Base-by-base conservation (phyloP, 306 rosid genomes). In the Lithocarpus polystachyus region DNA sequence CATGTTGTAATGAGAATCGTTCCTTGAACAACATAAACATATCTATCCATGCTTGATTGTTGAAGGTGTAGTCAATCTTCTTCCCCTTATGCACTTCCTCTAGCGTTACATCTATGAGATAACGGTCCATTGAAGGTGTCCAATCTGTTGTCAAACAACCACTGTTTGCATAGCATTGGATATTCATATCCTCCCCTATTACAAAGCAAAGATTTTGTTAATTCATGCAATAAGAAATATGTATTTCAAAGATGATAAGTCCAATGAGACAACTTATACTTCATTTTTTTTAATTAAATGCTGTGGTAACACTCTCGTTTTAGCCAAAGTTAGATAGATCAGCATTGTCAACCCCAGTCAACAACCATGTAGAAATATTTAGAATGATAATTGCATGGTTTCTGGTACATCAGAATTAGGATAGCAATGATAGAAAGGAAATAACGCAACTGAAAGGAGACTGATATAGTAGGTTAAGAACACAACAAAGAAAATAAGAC, bases 81-180 rank as follows among this genome's bases (percentile, higher is more conserved):
- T 83, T 84, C 77, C 80, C 81, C 75, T 62, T 77, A 13, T 22
- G 82, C 45, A 59, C 82, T 76, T 83, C 83, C 77, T 81, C 80
- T 69, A 87, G 79, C 86, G 85, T 74, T 26, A 87, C 75, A 79
- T 87, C 90, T 72, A 89, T 77, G 80, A 87, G 86, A 79, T 74
- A 85, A 71, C 88, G 87, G 60, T 83, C 88, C 93, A 89, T 87
- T 64, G 81, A 77, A 81, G 88, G 85, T 52, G 90, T 84, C 92
- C 92, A 84, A 40, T 80, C 76, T 71, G 60, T 80, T 56, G 81
- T 80, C 37, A 77, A 81, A 71, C 52, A 73, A 20, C 72, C 83
- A 74, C 51, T 74, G 22, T 84, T 64, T 29, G 69, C 80, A 76
- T 35, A 74, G 54, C 73, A 72, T 35, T 78, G 87, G 71, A 77